These are phyloP conservation scores for Cryptosporidium viatorum DNA, from an alignment of 169 alveolate species.

Conservation along the genomic window DNA sequence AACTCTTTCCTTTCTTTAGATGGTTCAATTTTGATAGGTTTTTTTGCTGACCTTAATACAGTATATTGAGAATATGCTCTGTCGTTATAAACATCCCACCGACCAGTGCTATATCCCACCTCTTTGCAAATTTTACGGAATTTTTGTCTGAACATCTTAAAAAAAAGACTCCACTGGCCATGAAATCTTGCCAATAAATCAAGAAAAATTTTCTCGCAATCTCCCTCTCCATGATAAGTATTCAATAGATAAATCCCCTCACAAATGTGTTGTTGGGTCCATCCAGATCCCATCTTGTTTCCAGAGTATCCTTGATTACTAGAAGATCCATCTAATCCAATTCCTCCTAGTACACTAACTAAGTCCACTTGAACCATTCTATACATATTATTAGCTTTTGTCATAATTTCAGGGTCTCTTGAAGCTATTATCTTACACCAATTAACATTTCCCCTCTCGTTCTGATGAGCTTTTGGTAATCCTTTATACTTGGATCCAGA, in stretches of 20 bases:
- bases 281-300: conserved; percentile 13
- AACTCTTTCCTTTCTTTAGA: conserved; percentile 24
- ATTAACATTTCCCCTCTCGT: conserved; percentile 33
- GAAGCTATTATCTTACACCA: conserved; percentile 44
- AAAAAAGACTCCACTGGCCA: conserved; percentile 68
- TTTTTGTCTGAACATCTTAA: conserved; percentile 66
- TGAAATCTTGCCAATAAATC: conserved; percentile 63
- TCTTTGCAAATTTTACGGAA: conserved; percentile 47
- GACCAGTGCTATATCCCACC: conserved; percentile 59
- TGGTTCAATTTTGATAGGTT: background rate
- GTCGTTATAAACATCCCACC: conserved; percentile 60
- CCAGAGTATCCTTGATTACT: conserved; percentile 58
- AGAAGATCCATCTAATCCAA: conserved; percentile 55
- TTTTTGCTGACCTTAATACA: conserved; percentile 51
- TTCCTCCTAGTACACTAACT: conserved; percentile 62
- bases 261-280: conserved; percentile 68
- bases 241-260: conserved; percentile 51
- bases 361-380: conserved; percentile 42
- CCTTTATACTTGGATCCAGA: conserved; percentile 51
- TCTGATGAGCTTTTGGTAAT: conserved; percentile 57
- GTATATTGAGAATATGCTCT: conserved; percentile 62
- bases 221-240: conserved; percentile 58
- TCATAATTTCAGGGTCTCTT: conserved; percentile 31
- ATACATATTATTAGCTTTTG: conserved; percentile 19
- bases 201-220: conserved; percentile 42